Conservation (phyloP, 2,329 filamentous ascomycete species). For the Xylariomycetidae sp. region DNA sequence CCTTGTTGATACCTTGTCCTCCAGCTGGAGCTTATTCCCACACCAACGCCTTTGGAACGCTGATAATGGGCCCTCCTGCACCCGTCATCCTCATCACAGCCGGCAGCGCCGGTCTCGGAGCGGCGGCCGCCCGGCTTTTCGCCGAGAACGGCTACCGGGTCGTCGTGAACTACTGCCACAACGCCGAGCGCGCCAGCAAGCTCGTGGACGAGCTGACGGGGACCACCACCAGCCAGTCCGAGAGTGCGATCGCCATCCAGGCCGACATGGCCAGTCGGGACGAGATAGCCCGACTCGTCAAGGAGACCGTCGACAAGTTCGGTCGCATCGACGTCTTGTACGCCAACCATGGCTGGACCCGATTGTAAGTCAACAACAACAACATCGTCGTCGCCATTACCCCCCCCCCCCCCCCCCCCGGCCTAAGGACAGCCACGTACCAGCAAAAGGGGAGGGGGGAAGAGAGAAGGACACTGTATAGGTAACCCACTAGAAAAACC, state of each 20-base stretch:
- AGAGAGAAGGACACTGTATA: too few species aligned
- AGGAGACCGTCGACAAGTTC: conserved; percentile 53
- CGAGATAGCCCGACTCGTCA: conserved; percentile 57
- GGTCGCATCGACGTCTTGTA: conserved; percentile 73
- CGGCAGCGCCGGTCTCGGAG: conserved; percentile 63
- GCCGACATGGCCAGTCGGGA: conserved; percentile 60
- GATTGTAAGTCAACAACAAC: conserved; percentile 37
- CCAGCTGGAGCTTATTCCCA: too few species aligned
- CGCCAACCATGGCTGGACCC: conserved; percentile 64
- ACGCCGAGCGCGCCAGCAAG: conserved; percentile 52
- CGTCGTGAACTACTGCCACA: conserved; percentile 68
- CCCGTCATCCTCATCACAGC: conserved; percentile 44
- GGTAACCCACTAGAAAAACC: too few species aligned
- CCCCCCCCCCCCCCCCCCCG: too few species aligned
- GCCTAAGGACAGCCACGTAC: too few species aligned
- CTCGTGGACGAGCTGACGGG: conserved; percentile 51
- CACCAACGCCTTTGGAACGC: too few species aligned
- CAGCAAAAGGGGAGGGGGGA: too few species aligned
- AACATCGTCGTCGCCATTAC: too few species aligned
- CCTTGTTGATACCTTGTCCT: too few species aligned
- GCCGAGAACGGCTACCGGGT: conserved; percentile 64
- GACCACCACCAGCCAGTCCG: conserved; percentile 10
- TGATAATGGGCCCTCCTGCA: too few species aligned
- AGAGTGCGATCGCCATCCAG: conserved; percentile 48
- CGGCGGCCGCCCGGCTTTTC: conserved; percentile 61